Conservation (phyloP, 2,329 filamentous ascomycete species). For the Aureobasidium sp. region DNA sequence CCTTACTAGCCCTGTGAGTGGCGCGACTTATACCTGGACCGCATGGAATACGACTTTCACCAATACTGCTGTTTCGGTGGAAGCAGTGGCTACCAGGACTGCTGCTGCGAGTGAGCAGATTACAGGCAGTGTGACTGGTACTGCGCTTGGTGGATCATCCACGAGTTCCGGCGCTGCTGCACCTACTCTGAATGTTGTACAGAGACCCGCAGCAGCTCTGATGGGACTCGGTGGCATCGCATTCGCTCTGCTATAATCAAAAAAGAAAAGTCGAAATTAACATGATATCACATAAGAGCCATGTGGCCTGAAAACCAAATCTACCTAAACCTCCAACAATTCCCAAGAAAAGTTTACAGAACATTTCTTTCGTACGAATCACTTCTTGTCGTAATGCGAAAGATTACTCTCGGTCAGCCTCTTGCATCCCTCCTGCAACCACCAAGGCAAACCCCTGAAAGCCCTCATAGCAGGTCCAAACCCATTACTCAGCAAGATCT, state of each 20-base stretch:
- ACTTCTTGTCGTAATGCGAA: background rate
- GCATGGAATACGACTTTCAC: background rate
- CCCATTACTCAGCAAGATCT: conserved; percentile 30
- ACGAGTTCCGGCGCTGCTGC: background rate
- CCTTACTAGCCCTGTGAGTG: background rate
- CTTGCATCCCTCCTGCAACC: conserved; percentile 14
- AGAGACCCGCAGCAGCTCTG: background rate
- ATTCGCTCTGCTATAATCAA: background rate
- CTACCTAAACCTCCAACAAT: background rate
- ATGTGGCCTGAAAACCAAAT: background rate
- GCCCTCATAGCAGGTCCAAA: background rate
- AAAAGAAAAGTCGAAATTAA: background rate
- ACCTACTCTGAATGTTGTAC: background rate
- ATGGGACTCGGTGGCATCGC: background rate
- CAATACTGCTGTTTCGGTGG: background rate
- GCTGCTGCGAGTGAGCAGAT: background rate
- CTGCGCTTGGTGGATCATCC: background rate
- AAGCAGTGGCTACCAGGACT: background rate
- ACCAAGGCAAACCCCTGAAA: conserved; percentile 14
- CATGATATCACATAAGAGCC: background rate
- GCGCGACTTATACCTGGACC: background rate
- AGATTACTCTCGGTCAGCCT: background rate
- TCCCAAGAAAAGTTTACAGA: too few relatives aligned
- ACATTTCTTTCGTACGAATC: background rate
- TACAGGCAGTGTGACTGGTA: background rate